Evolutionary conservation across 2,329 filamentous ascomycete genomes (phyloP), one percentile per base, ranked within the genome.

Genomic region (Rhynchosporium secalis): DNA sequence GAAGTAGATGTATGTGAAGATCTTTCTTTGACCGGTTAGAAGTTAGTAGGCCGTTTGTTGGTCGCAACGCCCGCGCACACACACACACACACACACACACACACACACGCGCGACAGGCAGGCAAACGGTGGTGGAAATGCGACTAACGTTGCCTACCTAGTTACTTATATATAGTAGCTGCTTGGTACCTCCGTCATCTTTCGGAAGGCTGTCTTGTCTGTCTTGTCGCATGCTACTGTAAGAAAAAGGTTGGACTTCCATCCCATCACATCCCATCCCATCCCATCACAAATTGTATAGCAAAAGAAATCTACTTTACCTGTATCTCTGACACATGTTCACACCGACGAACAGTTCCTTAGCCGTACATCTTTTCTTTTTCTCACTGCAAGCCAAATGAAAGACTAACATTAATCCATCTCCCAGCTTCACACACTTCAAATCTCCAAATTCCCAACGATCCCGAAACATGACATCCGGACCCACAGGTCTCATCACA

Each of bases 131-230:
- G 6, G 29, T 7, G 51, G 9, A 7, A 12, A 54, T 38, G 51
- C 36, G 20, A 20, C 20, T 20, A 20, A 20, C 20, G 20, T 20
- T 20, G 20, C 20, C 20, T 20, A 20, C 20, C 20, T 20, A 20
- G 20, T 20, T 20, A 20, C 20, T 20, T 20, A 20, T 20, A 20
- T 20, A 20, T 20, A 20, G 20, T 20, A 20, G 20, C 20, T 20
- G 31, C 38, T 41, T 55, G 51, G 36, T 56, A 43, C 36, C 29
- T 56, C 51, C 52, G 52, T 43, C 40, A 56, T 56, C 52, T 56
- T 41, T 56, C 38, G 52, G 40, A 38, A 56, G 31, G 52, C 40
- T 40, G n/a, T 20, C 20, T 12, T 40, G 36, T 7, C 36, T 43
- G 41, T 43, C 41, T 15, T 43, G 8, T 43, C 41, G 20, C 20